Conservation (phyloP, 495 filamentous ascomycete species). For the Cairneyella variabilis region DNA sequence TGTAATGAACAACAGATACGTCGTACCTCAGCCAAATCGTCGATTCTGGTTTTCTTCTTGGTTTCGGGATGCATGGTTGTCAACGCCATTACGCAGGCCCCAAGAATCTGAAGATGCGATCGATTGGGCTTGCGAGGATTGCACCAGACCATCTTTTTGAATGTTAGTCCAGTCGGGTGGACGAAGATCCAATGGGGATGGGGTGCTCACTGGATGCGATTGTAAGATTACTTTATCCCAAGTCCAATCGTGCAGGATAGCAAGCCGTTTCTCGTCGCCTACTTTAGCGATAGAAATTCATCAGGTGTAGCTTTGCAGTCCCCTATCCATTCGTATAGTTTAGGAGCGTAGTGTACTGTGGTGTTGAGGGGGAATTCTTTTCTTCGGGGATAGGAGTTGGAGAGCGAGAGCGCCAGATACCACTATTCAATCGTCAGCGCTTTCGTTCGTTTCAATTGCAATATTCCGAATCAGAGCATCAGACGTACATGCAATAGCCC, state of each 20-base stretch:
- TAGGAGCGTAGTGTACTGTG: constrained; percentile 1
- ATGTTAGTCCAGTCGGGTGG: not conserved
- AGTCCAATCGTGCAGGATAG: not conserved
- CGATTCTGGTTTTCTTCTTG: not conserved
- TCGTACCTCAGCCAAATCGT: not conserved
- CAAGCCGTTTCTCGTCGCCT: not conserved
- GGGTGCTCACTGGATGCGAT: not conserved
- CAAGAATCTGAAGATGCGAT: not conserved
- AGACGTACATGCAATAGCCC: not conserved
- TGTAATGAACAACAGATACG: not conserved
- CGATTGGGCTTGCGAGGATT: not conserved
- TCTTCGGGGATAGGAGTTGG: not conserved
- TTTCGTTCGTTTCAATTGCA: too few relatives aligned
- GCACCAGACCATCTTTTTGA: not conserved
- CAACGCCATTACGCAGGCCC: not conserved
- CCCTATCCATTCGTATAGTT: not conserved
- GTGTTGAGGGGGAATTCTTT: constrained; percentile 4
- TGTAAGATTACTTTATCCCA: constrained; percentile 4
- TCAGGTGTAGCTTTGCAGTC: constrained; percentile 4
- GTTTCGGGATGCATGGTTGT: not conserved
- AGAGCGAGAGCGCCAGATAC: not conserved
- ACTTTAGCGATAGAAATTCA: not conserved
- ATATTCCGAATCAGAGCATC: not conserved
- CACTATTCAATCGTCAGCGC: not conserved
- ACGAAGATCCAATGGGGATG: too few relatives aligned